These are phyloP conservation scores for Yamadazyma akitaensis DNA, from an alignment of 805 yeast species.

Conservation along the genomic window DNA sequence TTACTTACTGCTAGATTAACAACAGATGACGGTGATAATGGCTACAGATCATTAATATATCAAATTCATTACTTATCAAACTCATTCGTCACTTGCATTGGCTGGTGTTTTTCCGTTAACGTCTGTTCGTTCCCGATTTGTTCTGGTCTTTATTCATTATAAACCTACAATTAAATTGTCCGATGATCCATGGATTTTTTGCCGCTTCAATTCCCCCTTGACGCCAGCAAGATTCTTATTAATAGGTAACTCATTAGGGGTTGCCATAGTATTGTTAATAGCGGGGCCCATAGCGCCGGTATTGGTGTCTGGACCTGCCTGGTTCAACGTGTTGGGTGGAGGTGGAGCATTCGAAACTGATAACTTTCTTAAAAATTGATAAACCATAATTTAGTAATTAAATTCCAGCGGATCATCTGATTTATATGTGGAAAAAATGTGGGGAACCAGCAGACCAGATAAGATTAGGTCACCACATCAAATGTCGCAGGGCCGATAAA, in stretches of 20 bases:
- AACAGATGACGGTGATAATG: no score
- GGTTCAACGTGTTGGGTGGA: not conserved
- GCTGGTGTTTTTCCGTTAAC: no score
- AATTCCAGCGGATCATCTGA: not conserved
- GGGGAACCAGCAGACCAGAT: constrained; percentile 1
- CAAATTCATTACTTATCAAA: no score
- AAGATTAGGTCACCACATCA: no score
- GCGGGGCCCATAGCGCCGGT: no score
- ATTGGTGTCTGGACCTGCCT: not conserved
- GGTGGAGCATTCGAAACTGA: not conserved
- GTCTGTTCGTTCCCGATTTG: no score
- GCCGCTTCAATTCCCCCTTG: constrained; percentile 11
- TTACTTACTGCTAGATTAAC: no score
- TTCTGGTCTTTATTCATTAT: no score
- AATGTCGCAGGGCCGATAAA: no score
- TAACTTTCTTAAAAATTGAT: constrained; percentile 11
- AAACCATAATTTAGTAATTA: constrained; percentile 8
- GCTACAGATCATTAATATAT: no score
- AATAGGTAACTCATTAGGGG: not conserved
- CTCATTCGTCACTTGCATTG: no score
- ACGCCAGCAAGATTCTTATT: constrained; percentile 12
- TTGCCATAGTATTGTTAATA: no score
- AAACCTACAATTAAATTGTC: constrained; percentile 22
- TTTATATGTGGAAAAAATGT: not conserved
- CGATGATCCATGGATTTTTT: constrained; percentile 16